Conservation (phyloP, 2,329 filamentous ascomycete species). For the Talaromyces sp. region DNA sequence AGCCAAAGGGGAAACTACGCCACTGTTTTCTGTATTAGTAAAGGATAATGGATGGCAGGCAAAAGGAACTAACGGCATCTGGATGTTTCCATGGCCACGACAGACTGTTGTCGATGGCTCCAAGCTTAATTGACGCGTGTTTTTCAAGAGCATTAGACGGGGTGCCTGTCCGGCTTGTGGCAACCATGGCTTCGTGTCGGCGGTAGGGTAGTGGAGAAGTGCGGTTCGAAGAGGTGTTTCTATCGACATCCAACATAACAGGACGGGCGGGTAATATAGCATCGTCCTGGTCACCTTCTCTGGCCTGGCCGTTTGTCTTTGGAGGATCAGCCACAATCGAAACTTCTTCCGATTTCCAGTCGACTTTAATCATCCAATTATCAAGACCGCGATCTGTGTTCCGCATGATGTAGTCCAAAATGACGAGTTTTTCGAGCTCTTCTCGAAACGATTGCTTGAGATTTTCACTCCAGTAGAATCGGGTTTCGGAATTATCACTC, state of each 20-base stretch:
- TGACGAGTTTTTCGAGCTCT: slow-evolving; percentile 93
- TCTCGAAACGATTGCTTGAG: slow-evolving; percentile 91
- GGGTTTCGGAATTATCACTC: slow-evolving; percentile 41
- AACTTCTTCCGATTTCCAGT: slow-evolving; percentile 75
- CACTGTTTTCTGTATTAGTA: slow-evolving; percentile 41
- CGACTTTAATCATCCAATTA: slow-evolving; percentile 99
- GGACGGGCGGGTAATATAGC: slow-evolving; percentile 53
- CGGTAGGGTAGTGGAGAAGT: slow-evolving; percentile 61
- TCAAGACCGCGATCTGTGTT: slow-evolving; percentile 95
- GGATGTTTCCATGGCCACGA: slow-evolving; percentile 99
- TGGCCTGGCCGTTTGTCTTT: slow-evolving; percentile 51
- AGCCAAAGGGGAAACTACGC: slow-evolving; percentile 92
- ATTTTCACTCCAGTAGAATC: slow-evolving; percentile 79
- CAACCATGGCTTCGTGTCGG: slow-evolving; percentile 78
- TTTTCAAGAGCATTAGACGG: slow-evolving; percentile 41
- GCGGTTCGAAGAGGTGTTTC: slow-evolving; percentile 19
- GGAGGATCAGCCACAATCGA: slow-evolving; percentile 82
- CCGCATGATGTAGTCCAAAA: slow-evolving; percentile 97
- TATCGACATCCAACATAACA: slow-evolving; percentile 48
- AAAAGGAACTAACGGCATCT: slow-evolving; percentile 60
- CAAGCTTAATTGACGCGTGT: slow-evolving; percentile 65
- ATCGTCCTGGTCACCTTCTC: slow-evolving; percentile 43
- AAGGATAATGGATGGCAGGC: background rate
- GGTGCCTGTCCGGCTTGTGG: slow-evolving; percentile 54
- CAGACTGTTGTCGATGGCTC: slow-evolving; percentile 94